Base-by-base conservation (phyloP, 2,329 filamentous ascomycete genomes). In the Penicillium decumbens region DNA sequence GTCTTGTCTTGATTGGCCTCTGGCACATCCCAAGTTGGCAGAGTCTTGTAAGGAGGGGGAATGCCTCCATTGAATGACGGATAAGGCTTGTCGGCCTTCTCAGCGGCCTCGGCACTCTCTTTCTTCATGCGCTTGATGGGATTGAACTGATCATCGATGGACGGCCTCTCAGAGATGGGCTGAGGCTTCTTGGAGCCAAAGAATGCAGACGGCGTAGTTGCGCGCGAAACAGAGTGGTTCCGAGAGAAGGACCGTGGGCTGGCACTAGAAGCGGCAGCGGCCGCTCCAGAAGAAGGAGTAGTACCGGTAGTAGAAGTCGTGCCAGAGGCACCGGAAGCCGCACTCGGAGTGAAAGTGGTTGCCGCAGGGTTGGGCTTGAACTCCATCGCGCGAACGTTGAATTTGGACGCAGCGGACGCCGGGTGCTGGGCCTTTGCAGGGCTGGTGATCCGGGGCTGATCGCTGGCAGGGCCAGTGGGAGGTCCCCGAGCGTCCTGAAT, bases 321-420 rank as follows among this genome's bases (percentile, higher is more conserved):
- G 39, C 81, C 78, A 64, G 85, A 89, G 35, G 87, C 89, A 30
- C 85, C 89, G 35, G 75, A 72, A 65, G 85, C 88, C 29, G 70
- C 72, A 15, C 78, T 76, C 73, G 88, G 92, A 58, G 84, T 92
- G 72, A 98, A 97, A 1, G 85, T 78, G 39, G 81, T 80, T 0
- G 91, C 90, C 54, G 86, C 86, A 4, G 88, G 84, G 61, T 86
- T 95, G 15, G 92, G 93, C 56, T 87, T 84, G 72, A 96, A 97
- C 63, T 95, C 90, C 64, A 78, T 72, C 0, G 82, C 83, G 45
- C 77, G 79, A 30, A 80, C 81, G 55, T 84, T 84, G 67, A 85
- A 79, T 51, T 78, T 77, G 6, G 73, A 77, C 1, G 67, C 65
- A 15, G 74, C 76, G 5, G 80, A 80, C 1, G 72, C 74, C 8